A percentile compares a stretch with the other conserved stretches of the same genome.
Evolutionary conservation across 2,329 filamentous ascomycete species (phyloP).

Genomic region (Penicillium digitatum): DNA sequence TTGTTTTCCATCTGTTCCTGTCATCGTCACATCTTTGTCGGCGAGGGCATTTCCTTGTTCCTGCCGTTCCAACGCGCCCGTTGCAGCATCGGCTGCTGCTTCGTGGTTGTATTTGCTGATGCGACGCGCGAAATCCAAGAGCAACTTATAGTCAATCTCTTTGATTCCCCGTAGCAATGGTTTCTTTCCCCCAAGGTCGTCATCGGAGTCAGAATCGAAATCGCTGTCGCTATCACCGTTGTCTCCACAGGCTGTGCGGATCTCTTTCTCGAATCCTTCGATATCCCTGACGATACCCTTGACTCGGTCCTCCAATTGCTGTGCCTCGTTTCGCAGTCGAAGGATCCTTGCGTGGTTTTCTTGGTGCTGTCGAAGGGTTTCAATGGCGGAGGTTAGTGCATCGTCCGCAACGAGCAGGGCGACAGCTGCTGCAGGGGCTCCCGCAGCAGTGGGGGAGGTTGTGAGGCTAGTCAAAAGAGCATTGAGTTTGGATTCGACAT

Average conservation of each 20-base stretch:
- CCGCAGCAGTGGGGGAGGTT: slow-evolving; percentile 43
- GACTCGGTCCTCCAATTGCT: slow-evolving; percentile 39
- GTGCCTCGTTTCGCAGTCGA: slow-evolving; percentile 39
- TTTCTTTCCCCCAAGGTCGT: slow-evolving; percentile 8
- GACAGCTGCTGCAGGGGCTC: slow-evolving; percentile 40
- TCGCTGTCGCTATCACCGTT: slow-evolving; percentile 33
- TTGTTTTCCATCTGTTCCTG: slow-evolving; percentile 29
- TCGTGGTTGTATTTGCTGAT: slow-evolving; percentile 48
- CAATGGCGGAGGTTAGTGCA: slow-evolving; percentile 38
- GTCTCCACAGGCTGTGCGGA: slow-evolving; percentile 33
- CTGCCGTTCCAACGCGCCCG: slow-evolving; percentile 23
- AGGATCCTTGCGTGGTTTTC: slow-evolving; percentile 44
- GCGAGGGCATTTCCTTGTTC: slow-evolving; percentile 11
- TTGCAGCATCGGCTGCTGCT: slow-evolving; percentile 43
- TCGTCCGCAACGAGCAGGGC: slow-evolving; percentile 44
- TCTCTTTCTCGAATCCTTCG: slow-evolving; percentile 40
- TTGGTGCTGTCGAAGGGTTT: slow-evolving; percentile 44
- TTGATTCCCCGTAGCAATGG: slow-evolving; percentile 21
- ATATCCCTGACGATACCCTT: slow-evolving; percentile 42
- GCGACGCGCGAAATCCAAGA: slow-evolving; percentile 45
- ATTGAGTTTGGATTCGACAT: slow-evolving; percentile 44
- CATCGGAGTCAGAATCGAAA: slow-evolving; percentile 24
- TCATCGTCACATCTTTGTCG: slow-evolving; percentile 35
- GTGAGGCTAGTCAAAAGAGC: slow-evolving; percentile 41
- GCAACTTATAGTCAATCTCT: slow-evolving; percentile 43